These are phyloP conservation scores for Cladorrhinum sp. DNA, from an alignment of 2,329 filamentous ascomycete genomes.

Conservation along the genomic window DNA sequence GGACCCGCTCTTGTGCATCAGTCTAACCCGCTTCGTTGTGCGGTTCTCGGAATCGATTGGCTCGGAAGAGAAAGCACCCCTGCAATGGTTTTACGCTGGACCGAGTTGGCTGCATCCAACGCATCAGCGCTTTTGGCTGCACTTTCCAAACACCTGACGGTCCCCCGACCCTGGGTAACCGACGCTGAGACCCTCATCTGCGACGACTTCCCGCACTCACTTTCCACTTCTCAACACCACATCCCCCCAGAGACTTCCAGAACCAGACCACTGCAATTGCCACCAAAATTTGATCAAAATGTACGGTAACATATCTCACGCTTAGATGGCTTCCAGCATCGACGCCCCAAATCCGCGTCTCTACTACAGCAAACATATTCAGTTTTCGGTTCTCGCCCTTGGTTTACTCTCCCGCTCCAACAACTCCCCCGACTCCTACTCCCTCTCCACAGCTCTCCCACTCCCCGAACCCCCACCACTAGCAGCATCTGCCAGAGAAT, in stretches of 20 bases:
- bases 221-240: constrained; percentile 18
- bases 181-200: constrained; percentile 12
- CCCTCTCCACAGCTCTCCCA: constrained; percentile 11
- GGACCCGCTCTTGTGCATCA: not conserved
- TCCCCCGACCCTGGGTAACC: constrained; percentile 17
- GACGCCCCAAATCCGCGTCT: constrained; percentile 25
- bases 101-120: constrained; percentile 15
- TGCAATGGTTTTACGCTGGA: constrained; percentile 6
- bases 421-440: constrained; percentile 15
- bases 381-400: constrained; percentile 27
- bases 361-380: constrained; percentile 21
- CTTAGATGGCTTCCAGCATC: constrained; percentile 35
- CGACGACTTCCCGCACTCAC: constrained; percentile 10
- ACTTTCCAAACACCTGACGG: constrained; percentile 18
- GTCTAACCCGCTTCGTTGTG: not conserved
- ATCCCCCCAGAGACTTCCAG: not conserved
- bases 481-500: constrained; percentile 38
- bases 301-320: constrained; percentile 17
- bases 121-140: not conserved
- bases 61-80: not conserved
- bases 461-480: constrained; percentile 6
- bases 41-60: constrained; percentile 5
- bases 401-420: constrained; percentile 25
- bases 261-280: constrained; percentile 10
- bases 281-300: constrained; percentile 26